Base-by-base conservation (phyloP, 2,329 filamentous ascomycete species). In the Penicillium sp. region DNA sequence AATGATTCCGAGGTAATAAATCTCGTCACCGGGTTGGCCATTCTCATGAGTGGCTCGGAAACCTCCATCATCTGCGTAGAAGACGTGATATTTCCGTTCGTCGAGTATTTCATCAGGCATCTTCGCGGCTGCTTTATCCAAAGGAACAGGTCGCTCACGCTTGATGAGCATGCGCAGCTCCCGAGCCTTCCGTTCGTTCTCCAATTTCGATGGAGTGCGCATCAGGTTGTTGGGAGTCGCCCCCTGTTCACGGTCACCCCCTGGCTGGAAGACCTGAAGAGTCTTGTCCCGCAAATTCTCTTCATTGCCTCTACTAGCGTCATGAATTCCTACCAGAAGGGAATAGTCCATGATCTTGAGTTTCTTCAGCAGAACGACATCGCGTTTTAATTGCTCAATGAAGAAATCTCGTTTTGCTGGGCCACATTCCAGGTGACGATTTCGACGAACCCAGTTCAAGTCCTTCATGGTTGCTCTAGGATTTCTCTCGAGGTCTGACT, bases 291-390 rank as follows among this genome's bases (percentile, higher is more conserved):
- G 89, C 42, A 99, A 79, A 53, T 97, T 96, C 71, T 99, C 94
- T 64, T 97, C 91, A 69, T 99, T 99, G 29, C 94, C 94, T 63
- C 90, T 87, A 51, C 85, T 84, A 18, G 95, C 74, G 70, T 99
- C 94, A 70, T 99, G 94, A 47, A 97, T 94, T 46, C 94, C 94
- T 51, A 99, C 86, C 35, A 99, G 81, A 58, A 99, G 83, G 9
- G 93, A 97, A 74, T 99, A 99, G 73, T 99, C 94, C 94, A 99
- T 99, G 66, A 99, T 97, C 65, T 96, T 88, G 40, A 97, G 80
- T 64, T 83, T 85, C 74, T 97, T 91, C 56, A 99, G 77, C 30
- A 99, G 79, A 48, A 85, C 84, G 8, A 99, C 94, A 71, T 99
- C 94, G 57, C 84, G 84, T 63, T 91, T 84, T 68, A 99, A 84